Base-by-base conservation (phyloP, 2,329 filamentous ascomycete genomes). In the Metarhizium sp. region DNA sequence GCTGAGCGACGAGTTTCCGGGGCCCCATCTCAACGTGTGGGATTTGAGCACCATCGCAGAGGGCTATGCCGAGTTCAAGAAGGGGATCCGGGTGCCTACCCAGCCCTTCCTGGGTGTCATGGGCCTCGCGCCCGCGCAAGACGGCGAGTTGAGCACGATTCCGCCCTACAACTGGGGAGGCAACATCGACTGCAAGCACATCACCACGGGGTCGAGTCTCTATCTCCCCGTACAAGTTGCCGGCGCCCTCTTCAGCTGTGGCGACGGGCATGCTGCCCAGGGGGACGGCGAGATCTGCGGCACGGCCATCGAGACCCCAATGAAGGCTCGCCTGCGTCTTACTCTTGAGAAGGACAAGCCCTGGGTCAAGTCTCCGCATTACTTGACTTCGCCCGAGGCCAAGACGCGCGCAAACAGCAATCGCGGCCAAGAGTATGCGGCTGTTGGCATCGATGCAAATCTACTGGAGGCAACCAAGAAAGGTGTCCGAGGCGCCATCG, bases 231-330 rank as follows among this genome's bases (percentile, higher is more conserved):
- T 80, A 13, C 71, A 78, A 60, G 73, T 73, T 0, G 59, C 70
- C 2, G 78, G 78, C 0, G 78, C 76, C 1, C 66, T 79, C 13
- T 79, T 81, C 62, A 78, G 75, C 62, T 78, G 76, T 57, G 78
- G 78, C 40, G 78, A 81, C 60, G 78, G 77, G 0, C 78, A 81
- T 62, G 77, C 76, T 3, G 77, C 76, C 0, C 78, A 81, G 60
- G 78, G 78, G 3, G 76, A 79, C 57, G 78, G 78, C 3, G 78
- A 80, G 59, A 74, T 80, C 25, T 80, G 77, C 59, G 77, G 78
- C 6, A 78, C 76, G n/a, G 78, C 78, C 6, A 78, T 81, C 59
- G 78, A 81, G 68, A 80, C 77, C 30, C 71, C 76, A 1, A 75
- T 79, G 66, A 72, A 67, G 56, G 78, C 77, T 0, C 73, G 71